Percentiles rank a stretch among this genome's conserved stretches.
phyloP scores from a whole-genome alignment of 192 early-diverging fungal genomes.

The Coemansia sp. region DNA sequence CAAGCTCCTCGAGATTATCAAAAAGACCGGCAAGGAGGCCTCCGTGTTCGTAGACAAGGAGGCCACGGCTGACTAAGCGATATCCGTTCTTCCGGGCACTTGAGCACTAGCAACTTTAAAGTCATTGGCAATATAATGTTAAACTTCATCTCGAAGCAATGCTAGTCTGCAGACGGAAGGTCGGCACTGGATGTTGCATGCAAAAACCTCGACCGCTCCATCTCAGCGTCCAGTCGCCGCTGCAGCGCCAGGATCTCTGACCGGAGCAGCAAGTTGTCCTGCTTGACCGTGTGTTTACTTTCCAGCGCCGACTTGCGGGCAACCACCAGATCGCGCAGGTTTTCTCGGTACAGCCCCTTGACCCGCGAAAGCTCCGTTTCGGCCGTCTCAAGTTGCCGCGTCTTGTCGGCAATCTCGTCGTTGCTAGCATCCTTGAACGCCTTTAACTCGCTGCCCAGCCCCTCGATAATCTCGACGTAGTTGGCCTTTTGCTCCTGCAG shows the following conservation, averaged over 20 bases:
- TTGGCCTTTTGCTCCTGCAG: conserved; percentile 47
- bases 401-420: conserved; percentile 15
- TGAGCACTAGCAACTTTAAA: not conserved
- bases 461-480: conserved; percentile 45
- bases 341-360: conserved; percentile 44
- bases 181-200: conserved; percentile 15
- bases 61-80: not conserved
- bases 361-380: conserved; percentile 39
- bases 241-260: conserved; percentile 48
- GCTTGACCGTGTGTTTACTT: conserved; percentile 46
- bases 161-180: not conserved
- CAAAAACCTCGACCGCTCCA: conserved; percentile 43
- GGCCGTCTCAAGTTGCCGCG: conserved; percentile 27
- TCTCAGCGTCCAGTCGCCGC: conserved; percentile 48
- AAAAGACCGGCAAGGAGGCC: conserved; percentile 9
- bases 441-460: conserved; percentile 34
- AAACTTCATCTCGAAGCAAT: not conserved
- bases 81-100: too few species aligned
- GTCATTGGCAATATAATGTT: not conserved
- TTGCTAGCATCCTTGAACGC: conserved; percentile 20
- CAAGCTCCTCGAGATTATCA: not conserved
- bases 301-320: conserved; percentile 37
- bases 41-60: not conserved
- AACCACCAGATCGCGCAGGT: conserved; percentile 42
- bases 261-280: conserved; percentile 45